Evolutionary conservation across 2,329 filamentous ascomycete species (phyloP), one percentile per base, ranked within the genome.

Genomic region (Curvularia verruculosa): DNA sequence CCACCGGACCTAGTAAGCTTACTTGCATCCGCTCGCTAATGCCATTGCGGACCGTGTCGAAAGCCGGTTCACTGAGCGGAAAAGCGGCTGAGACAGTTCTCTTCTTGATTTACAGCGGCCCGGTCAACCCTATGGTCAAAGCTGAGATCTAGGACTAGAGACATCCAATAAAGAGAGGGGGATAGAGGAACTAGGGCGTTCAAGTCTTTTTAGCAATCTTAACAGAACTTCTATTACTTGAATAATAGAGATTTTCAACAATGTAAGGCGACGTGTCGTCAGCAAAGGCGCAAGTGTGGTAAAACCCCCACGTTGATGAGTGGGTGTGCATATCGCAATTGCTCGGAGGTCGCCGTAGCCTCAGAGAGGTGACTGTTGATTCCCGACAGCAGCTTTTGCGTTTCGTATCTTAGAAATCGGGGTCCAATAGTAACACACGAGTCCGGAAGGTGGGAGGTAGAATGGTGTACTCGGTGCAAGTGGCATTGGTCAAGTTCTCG

Each of bases 1-100:
- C 58, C 55, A 58, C 51, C 55, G 54, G 54, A 49, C 29, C 47
- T 37, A 52, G 58, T 61, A 55, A 61, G 56, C 58, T 59, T 51
- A 61, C 58, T 61, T 54, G 55, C 55, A 56, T 49, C 34, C 51
- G 45, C 55, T 58, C 52, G 55, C 37, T 40, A 56, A 39, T 28
- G 36, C 26, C 23, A 26, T 43, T 26, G 49, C 53, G 53, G 45
- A 56, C 56, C 53, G 53, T 54, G 44, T 36, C 45, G 19, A 46
- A 29, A 13, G 52, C 44, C 40, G 31, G 45, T 52, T 56, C 29
- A 13, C 19, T 48, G 34, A 39, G 36, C 49, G 45, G 23, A 34
- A 34, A 46, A 34, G 48, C 34, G 43, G 53, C 49, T 52, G 43
- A 56, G 37, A 10, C 23, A 4, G 15, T 29, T 40, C 3, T 34